phyloP scores from a whole-genome alignment of 2,329 filamentous ascomycete species.

The Graphium sp. region DNA sequence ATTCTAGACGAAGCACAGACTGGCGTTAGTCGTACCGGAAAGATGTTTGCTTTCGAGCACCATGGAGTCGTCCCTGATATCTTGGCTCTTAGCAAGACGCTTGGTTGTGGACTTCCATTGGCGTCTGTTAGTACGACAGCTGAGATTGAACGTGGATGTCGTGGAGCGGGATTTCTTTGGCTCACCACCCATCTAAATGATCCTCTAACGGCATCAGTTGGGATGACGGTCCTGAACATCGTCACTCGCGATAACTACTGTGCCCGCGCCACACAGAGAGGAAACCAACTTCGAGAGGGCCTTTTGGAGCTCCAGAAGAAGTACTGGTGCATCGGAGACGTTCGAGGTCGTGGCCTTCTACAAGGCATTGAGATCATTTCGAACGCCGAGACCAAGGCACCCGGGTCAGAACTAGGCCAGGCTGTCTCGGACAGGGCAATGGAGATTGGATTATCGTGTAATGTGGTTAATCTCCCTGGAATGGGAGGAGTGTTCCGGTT shows the following conservation, averaged over 20 bases:
- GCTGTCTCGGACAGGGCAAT: slow-evolving; percentile 23
- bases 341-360: slow-evolving; percentile 31
- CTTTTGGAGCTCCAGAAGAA: slow-evolving; percentile 24
- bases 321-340: slow-evolving; percentile 34
- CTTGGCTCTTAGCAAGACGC: slow-evolving; percentile 32
- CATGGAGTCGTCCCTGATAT: slow-evolving; percentile 30
- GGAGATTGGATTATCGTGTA: slow-evolving; percentile 27
- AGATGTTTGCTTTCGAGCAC: slow-evolving; percentile 41
- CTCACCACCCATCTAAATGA: slow-evolving; percentile 38
- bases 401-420: slow-evolving; percentile 23
- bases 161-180: slow-evolving; percentile 26
- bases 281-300: slow-evolving; percentile 22
- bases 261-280: slow-evolving; percentile 19
- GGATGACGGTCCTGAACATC: slow-evolving; percentile 36
- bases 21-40: slow-evolving; percentile 34
- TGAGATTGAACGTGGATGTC: slow-evolving; percentile 25
- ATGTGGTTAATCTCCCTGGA: slow-evolving; percentile 25
- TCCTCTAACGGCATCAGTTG: slow-evolving; percentile 32
- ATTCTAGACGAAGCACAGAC: slow-evolving; percentile 47
- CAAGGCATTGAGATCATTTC: slow-evolving; percentile 32
- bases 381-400: slow-evolving; percentile 21
- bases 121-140: slow-evolving; percentile 28
- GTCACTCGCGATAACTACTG: slow-evolving; percentile 28
- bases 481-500: slow-evolving; percentile 32
- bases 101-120: slow-evolving; percentile 34